Conservation (phyloP, 306 rosid genomes). For the Ormosia semicastrata region DNA sequence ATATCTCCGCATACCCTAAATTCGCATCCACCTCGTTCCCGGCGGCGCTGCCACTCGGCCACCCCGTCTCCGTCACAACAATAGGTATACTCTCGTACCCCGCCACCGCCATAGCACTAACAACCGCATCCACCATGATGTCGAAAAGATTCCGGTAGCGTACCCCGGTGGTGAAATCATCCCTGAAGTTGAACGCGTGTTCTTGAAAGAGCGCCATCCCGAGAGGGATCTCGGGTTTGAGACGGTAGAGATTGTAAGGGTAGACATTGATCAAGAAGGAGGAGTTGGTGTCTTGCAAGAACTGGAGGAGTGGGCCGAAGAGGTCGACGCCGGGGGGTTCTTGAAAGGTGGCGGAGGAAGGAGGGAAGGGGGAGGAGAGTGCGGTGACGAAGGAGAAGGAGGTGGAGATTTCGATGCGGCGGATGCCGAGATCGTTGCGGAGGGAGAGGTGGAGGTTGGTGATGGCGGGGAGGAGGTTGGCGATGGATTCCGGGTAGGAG, state of each 20-base stretch:
- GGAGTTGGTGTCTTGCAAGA: conserved; percentile 72
- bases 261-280: conserved; percentile 77
- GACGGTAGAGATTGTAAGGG: conserved; percentile 78
- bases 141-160: conserved; percentile 81
- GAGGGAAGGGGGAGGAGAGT: conserved; percentile 65
- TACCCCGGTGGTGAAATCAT: conserved; percentile 72
- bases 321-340: conserved; percentile 33
- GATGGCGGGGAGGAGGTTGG: conserved; percentile 63
- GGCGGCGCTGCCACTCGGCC: conserved; percentile 64
- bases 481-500: conserved; percentile 33
- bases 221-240: conserved; percentile 60
- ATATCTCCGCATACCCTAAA: conserved; percentile 64
- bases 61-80: conserved; percentile 79
- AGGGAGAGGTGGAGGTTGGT: conserved; percentile 66
- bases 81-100: conserved; percentile 64
- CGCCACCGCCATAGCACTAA: conserved; percentile 58
- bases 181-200: conserved; percentile 71
- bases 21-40: conserved; percentile 63
- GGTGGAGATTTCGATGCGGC: conserved; percentile 66
- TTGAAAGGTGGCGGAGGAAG: conserved; percentile 68
- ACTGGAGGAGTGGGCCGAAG: conserved; percentile 62
- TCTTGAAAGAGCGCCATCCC: conserved; percentile 74
- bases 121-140: conserved; percentile 73
- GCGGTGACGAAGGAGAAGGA: conserved; percentile 63
- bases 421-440: conserved; percentile 63